Percentiles rank a stretch among this genome's conserved stretches.
These are phyloP conservation scores for Tolypocladium ovalisporum DNA, from an alignment of 2,329 filamentous ascomycete genomes.

Conservation along the genomic window DNA sequence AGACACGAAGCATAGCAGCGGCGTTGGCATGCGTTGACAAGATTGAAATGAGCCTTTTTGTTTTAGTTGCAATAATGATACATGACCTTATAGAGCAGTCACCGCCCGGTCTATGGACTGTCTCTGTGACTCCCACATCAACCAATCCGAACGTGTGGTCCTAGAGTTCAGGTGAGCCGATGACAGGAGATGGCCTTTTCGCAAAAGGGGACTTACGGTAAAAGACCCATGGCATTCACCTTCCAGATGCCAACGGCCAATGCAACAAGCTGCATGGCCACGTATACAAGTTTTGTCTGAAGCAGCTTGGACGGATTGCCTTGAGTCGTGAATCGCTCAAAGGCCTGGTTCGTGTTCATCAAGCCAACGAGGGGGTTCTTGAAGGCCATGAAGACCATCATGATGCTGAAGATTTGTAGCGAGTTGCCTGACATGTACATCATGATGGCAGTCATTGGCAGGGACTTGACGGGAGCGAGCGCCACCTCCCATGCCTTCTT, in stretches of 20 bases:
- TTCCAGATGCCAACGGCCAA: conserved; percentile 89
- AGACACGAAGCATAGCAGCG: conserved; percentile 4
- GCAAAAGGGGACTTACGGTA: conserved; percentile 62
- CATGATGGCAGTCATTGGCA: conserved; percentile 98
- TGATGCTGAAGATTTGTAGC: conserved; percentile 97
- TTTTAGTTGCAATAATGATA: not conserved
- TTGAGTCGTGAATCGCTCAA: conserved; percentile 80
- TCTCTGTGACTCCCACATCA: conserved; percentile 83
- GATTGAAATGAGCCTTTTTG: not conserved
- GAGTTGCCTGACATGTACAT: conserved; percentile 99
- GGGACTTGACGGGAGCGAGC: conserved; percentile 80
- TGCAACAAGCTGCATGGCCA: conserved; percentile 76
- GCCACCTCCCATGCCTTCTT: conserved; percentile 99
- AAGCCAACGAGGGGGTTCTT: conserved; percentile 88
- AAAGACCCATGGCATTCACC: conserved; percentile 86
- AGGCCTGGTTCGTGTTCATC: conserved; percentile 73
- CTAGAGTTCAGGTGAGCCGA: conserved; percentile 27
- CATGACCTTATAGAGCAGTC: conserved; percentile 29
- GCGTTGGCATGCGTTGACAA: conserved; percentile 5
- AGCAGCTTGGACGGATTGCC: conserved; percentile 63
- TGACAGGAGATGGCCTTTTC: not conserved
- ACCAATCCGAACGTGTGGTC: conserved; percentile 93
- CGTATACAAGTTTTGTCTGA: conserved; percentile 77
- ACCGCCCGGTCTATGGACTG: conserved; percentile 56
- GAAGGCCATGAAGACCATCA: conserved; percentile 99